Evolutionary conservation across 2,329 filamentous ascomycete genomes (phyloP).

Genomic region (Penicillium thymicola): DNA sequence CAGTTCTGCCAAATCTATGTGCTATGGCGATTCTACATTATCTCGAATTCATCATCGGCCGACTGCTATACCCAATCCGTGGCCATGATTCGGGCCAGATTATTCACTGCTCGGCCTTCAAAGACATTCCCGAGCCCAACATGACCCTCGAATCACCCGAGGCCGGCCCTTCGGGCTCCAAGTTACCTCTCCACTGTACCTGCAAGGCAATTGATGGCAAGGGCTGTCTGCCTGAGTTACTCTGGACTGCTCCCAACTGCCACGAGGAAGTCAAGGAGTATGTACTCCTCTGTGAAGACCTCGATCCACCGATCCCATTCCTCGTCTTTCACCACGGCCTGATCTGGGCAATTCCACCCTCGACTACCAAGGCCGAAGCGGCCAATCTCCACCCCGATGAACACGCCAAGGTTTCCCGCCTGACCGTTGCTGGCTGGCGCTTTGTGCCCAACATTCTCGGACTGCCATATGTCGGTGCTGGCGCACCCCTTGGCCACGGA

Average conservation of each 20-base stretch:
- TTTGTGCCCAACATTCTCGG: conserved; percentile 28
- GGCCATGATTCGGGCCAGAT: conserved; percentile 27
- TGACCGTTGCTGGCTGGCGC: conserved; percentile 28
- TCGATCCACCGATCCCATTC: conserved; percentile 29
- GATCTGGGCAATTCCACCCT: conserved; percentile 31
- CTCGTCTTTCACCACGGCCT: conserved; percentile 30
- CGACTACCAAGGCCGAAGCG: conserved; percentile 12
- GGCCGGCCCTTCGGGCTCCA: conserved; percentile 25
- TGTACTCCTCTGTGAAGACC: conserved; percentile 31
- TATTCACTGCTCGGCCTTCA: conserved; percentile 22
- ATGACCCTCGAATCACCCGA: conserved; percentile 25
- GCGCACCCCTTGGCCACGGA: conserved; percentile 31
- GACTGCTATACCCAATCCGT: conserved; percentile 24
- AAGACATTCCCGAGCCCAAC: conserved; percentile 20
- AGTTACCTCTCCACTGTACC: conserved; percentile 21
- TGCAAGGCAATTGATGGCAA: conserved; percentile 21
- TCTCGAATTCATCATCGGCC: conserved; percentile 21
- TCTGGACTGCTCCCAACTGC: conserved; percentile 22
- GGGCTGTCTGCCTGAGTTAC: conserved; percentile 23
- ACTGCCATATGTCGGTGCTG: conserved; percentile 26
- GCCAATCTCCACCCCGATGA: conserved; percentile 16
- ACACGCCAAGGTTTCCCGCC: conserved; percentile 4
- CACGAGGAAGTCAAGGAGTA: conserved; percentile 22
- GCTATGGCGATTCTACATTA: conserved; percentile 10
- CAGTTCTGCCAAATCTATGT: not conserved